Conservation (phyloP, 1,284 basidiomycete genomes). For the Cutaneotrichosporon dermatis region DNA sequence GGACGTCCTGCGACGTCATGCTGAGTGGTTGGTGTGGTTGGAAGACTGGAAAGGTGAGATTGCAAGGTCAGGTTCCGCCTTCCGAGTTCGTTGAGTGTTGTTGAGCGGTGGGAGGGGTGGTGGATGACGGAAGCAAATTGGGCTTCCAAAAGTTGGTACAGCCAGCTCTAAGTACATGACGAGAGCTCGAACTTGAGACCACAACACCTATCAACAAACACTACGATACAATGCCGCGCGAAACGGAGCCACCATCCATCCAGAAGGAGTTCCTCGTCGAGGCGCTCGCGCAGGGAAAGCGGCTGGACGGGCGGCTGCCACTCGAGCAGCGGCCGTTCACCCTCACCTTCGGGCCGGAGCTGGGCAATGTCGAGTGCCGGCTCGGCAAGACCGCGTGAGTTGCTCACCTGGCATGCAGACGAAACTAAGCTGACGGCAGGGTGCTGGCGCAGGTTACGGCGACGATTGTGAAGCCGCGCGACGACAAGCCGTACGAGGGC, state of each 20-base stretch:
- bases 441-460: conserved; percentile 83
- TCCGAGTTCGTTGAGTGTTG: no score
- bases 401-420: conserved; percentile 1
- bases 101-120: no score
- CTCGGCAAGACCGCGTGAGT: conserved; percentile 79
- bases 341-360: conserved; percentile 75
- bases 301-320: conserved; percentile 74
- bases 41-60: neutral
- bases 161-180: neutral
- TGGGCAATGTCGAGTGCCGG: conserved; percentile 83
- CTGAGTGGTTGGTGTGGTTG: neutral
- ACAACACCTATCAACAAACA: neutral
- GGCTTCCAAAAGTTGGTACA: conserved; percentile 15
- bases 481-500: conserved; percentile 89
- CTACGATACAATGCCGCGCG: conserved; percentile 48
- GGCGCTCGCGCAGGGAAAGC: conserved; percentile 70
- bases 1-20: conserved; percentile 65
- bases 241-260: conserved; percentile 70
- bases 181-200: no score
- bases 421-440: conserved; percentile 49
- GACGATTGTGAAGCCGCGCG: conserved; percentile 79
- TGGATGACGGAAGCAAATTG: conserved; percentile 9
- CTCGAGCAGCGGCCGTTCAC: conserved; percentile 65
- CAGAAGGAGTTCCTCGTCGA: conserved; percentile 79
- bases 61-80: neutral